Conservation (phyloP, 164 flowering plant species). For the Saururus chinensis region DNA sequence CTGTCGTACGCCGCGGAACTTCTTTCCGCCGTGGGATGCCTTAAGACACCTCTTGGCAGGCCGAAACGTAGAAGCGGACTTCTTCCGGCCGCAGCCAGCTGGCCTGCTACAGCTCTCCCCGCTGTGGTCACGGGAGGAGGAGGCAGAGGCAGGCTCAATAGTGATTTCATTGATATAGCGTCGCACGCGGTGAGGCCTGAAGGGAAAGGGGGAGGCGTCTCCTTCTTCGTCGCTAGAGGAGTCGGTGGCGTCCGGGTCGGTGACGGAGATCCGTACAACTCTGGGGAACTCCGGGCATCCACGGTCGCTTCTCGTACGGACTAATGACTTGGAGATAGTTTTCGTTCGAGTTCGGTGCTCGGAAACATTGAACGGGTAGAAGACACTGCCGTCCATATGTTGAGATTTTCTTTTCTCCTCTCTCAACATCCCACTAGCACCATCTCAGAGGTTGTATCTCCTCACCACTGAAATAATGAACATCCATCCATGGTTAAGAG, state of each 20-base stretch:
- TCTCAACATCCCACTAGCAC: conserved; percentile 5
- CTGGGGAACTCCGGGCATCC: neutral
- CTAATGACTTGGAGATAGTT: conserved; percentile 6
- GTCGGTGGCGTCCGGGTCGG: conserved; percentile 84
- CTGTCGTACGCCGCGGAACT: conserved; percentile 77
- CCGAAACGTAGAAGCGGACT: neutral
- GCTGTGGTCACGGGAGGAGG: neutral
- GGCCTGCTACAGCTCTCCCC: conserved; percentile 3
- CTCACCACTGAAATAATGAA: too few relatives aligned
- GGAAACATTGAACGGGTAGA: conserved; percentile 26
- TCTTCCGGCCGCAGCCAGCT: conserved; percentile 2
- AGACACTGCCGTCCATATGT: conserved; percentile 12
- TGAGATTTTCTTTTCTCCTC: too few relatives aligned
- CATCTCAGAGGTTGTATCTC: too few relatives aligned
- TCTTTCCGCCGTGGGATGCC: conserved; percentile 8
- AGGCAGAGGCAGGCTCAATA: conserved; percentile 15
- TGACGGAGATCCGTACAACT: conserved; percentile 33
- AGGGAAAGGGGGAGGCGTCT: neutral
- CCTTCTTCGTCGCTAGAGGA: conserved; percentile 76
- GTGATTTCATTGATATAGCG: conserved; percentile 51
- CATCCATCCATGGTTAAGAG: too few relatives aligned
- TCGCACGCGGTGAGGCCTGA: conserved; percentile 37
- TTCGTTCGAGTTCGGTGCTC: conserved; percentile 29
- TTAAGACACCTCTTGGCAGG: neutral
- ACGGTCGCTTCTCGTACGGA: neutral